Conservation (phyloP, 2,329 filamentous ascomycete species). For the Botrytis medusae region DNA sequence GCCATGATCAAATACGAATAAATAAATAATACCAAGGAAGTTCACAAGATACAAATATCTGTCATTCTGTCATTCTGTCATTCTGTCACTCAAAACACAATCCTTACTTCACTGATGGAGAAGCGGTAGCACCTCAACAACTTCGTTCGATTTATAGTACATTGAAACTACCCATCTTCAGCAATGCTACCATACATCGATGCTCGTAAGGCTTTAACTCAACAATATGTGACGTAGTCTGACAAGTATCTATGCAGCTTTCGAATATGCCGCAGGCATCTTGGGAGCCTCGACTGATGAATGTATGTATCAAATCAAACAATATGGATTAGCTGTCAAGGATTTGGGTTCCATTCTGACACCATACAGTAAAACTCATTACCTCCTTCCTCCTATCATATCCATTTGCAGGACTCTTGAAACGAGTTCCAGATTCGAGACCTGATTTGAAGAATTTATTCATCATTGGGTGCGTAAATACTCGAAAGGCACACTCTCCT, state of each 20-base stretch:
- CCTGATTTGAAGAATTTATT: conserved; percentile 87
- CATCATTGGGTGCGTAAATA: conserved; percentile 63
- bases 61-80: not conserved
- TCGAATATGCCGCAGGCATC: conserved; percentile 55
- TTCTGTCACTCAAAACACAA: not conserved
- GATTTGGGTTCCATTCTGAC: conserved; percentile 23
- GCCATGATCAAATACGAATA: not conserved
- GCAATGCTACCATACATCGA: conserved; percentile 65
- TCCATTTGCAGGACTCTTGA: conserved; percentile 82
- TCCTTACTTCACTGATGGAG: conserved; percentile 31
- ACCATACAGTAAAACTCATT: conserved; percentile 80
- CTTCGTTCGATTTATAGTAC: not conserved
- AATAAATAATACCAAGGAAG: conserved; percentile 15
- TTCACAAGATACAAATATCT: not conserved
- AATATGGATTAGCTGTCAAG: not conserved
- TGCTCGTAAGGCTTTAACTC: conserved; percentile 46
- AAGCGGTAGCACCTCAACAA: conserved; percentile 23
- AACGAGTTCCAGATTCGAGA: conserved; percentile 81
- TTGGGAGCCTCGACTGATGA: conserved; percentile 66
- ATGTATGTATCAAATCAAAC: conserved; percentile 44
- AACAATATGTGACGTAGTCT: conserved; percentile 26
- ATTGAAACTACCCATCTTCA: not conserved
- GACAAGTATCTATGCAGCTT: conserved; percentile 49
- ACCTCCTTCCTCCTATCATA: conserved; percentile 89
- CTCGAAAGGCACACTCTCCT: not conserved